These are phyloP conservation scores for Colletotrichum agaves DNA, from an alignment of 2,329 filamentous ascomycete species.

Conservation along the genomic window DNA sequence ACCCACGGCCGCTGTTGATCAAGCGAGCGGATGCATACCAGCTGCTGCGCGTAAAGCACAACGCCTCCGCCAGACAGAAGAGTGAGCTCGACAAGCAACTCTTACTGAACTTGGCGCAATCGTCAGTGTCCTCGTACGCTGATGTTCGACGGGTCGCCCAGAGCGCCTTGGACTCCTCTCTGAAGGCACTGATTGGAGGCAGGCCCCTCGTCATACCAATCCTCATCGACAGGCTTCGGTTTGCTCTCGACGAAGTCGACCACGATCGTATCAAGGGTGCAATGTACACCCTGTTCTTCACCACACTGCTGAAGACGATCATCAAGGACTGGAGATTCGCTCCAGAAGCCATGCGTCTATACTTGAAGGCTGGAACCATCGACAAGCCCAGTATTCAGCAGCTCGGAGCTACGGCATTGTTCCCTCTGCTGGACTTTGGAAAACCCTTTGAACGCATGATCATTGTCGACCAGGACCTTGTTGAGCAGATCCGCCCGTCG, in stretches of 20 bases:
- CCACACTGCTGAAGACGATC: conserved; percentile 87
- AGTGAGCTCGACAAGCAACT: conserved; percentile 90
- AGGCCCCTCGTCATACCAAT: conserved; percentile 89
- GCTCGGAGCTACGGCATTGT: conserved; percentile 82
- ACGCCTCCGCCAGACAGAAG: conserved; percentile 86
- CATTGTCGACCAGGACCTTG: conserved; percentile 76
- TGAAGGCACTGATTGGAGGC: conserved; percentile 90
- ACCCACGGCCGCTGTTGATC: conserved; percentile 90
- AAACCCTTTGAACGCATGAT: conserved; percentile 89
- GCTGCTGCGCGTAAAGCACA: conserved; percentile 92
- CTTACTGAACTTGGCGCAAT: conserved; percentile 87
- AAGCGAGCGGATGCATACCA: conserved; percentile 96
- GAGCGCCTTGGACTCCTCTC: conserved; percentile 88
- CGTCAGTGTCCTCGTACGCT: conserved; percentile 90
- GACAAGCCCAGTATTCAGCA: conserved; percentile 96
- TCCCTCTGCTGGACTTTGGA: conserved; percentile 90
- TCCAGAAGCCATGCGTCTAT: conserved; percentile 87
- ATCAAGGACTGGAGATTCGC: conserved; percentile 95
- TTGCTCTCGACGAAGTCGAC: conserved; percentile 81
- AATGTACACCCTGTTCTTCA: conserved; percentile 90
- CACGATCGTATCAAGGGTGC: conserved; percentile 94
- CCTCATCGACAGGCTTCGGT: conserved; percentile 81
- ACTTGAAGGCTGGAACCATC: conserved; percentile 88
- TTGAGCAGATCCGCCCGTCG: conserved; percentile 77
- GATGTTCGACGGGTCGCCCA: conserved; percentile 96